Percentiles rank a stretch among this genome's conserved stretches.
Evolutionary conservation across 176 grass and related monocot species (phyloP).

Genomic region (Triticum timopheevii): DNA sequence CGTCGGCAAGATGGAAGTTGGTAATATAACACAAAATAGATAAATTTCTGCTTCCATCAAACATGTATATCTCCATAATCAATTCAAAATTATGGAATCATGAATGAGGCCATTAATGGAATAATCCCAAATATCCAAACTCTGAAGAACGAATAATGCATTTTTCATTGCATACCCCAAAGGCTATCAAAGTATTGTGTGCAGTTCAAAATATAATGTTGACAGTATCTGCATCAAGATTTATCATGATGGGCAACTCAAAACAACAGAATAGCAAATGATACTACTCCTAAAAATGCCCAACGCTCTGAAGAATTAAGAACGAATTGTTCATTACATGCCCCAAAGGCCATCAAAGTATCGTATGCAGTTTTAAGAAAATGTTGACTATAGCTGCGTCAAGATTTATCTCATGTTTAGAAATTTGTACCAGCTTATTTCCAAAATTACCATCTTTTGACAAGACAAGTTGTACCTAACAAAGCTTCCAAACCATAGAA

Average conservation of each 20-base stretch:
- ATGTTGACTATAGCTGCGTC: neutral
- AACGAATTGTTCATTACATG: neutral
- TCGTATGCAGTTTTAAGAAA: neutral
- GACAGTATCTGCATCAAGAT: too few relatives aligned
- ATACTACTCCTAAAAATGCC: neutral
- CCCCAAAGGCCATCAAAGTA: neutral
- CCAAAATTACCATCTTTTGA: neutral
- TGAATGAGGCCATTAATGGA: neutral
- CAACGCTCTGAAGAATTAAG: neutral
- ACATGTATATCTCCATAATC: neutral
- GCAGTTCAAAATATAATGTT: too few relatives aligned
- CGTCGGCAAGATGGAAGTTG: conserved; percentile 5
- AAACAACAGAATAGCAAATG: neutral
- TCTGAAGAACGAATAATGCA: too few relatives aligned
- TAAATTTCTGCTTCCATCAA: neutral
- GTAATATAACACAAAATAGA: neutral
- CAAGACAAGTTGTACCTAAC: neutral
- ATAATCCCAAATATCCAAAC: neutral
- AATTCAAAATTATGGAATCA: neutral
- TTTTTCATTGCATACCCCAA: too few relatives aligned
- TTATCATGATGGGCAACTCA: neutral
- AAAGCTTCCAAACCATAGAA: neutral
- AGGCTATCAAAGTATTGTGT: too few relatives aligned
- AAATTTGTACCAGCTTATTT: neutral
- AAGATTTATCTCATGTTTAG: neutral